Conservation (phyloP, 345 rosid species). For the Gossypium raimondii region DNA sequence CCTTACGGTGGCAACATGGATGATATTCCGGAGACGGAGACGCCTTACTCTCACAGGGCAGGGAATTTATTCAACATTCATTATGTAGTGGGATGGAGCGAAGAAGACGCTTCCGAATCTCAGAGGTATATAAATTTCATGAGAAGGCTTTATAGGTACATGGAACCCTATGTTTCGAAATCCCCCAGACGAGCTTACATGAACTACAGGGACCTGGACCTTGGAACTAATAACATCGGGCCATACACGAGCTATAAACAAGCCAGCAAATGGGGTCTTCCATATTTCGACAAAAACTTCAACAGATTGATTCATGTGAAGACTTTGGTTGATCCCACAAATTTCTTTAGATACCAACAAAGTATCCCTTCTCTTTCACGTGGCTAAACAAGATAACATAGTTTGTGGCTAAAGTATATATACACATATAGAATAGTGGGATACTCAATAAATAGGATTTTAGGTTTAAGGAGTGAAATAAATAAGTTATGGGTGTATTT, state of each 20-base stretch:
- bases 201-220: background rate
- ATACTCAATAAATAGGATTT: too few relatives aligned
- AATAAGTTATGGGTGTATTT: too few relatives aligned
- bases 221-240: background rate
- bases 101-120: background rate
- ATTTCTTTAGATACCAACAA: background rate
- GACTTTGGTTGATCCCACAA: background rate
- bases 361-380: background rate
- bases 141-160: background rate
- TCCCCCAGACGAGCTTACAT: background rate
- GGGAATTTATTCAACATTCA: constrained; percentile 1
- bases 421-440: too few relatives aligned
- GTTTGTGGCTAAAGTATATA: too few relatives aligned
- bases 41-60: background rate
- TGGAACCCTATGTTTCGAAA: background rate
- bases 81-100: background rate
- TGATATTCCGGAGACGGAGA: background rate
- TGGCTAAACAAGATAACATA: too few relatives aligned
- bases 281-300: background rate
- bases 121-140: background rate
- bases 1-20: background rate
- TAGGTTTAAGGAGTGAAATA: too few relatives aligned
- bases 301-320: background rate
- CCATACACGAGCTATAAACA: background rate
- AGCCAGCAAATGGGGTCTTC: background rate